Conservation (phyloP, 495 filamentous ascomycete species). For the Umbilicaria muhlenbergii region DNA sequence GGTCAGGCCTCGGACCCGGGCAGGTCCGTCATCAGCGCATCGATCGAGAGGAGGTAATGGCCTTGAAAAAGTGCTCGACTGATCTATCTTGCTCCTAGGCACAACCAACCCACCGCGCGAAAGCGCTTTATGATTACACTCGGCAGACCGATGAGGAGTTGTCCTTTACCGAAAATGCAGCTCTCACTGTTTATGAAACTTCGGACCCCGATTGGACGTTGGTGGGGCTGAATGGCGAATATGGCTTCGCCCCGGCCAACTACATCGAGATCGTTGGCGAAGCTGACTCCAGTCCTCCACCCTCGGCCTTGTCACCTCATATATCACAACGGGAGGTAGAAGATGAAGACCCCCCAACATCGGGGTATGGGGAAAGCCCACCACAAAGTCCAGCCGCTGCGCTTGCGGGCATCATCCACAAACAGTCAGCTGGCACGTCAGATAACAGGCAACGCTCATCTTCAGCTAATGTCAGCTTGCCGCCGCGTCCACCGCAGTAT, state of each 20-base stretch:
- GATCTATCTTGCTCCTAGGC: conserved; percentile 29
- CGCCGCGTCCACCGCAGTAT: conserved; percentile 32
- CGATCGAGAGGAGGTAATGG: too few species aligned
- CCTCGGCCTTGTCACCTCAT: conserved; percentile 14
- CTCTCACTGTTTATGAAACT: conserved; percentile 71
- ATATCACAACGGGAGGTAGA: conserved; percentile 3
- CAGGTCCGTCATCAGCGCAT: too few species aligned
- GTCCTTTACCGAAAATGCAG: conserved; percentile 81
- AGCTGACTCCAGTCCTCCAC: conserved; percentile 9
- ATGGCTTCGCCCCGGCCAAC: conserved; percentile 91
- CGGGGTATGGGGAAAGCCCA: conserved; percentile 19
- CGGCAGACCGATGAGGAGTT: conserved; percentile 96
- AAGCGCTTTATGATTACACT: conserved; percentile 89
- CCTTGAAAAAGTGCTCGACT: too few species aligned
- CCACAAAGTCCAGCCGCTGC: conserved; percentile 52
- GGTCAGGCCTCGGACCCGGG: too few species aligned
- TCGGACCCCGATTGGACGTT: conserved; percentile 95
- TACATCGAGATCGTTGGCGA: conserved; percentile 60
- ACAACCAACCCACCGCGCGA: conserved; percentile 55
- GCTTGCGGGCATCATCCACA: conserved; percentile 54
- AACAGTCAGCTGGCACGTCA: conserved; percentile 19
- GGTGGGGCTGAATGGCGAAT: conserved; percentile 71
- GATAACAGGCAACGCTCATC: conserved; percentile 27
- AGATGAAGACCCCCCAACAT: conserved; percentile 7
- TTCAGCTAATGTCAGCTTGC: conserved; percentile 24